Conservation (phyloP, 1,284 basidiomycete genomes). For the Dichomitus squalens region DNA sequence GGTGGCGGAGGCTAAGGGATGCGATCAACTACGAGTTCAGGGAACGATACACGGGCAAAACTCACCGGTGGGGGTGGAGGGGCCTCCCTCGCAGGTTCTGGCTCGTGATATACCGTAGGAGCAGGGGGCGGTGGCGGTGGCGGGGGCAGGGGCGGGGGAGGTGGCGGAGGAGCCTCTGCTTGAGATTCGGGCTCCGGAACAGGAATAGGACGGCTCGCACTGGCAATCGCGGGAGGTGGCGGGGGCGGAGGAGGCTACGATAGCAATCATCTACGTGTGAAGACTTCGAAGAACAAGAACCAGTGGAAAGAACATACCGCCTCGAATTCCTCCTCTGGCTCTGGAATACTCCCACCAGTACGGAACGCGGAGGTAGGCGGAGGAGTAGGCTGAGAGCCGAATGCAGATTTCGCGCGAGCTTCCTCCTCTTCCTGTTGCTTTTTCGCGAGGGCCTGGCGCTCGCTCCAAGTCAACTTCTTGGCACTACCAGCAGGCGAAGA, state of each 20-base stretch:
- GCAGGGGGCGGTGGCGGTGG: slow-evolving; percentile 38
- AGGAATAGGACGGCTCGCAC: slow-evolving; percentile 32
- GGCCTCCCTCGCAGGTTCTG: slow-evolving; percentile 28
- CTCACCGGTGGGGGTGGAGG: slow-evolving; percentile 29
- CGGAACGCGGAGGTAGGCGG: slow-evolving; percentile 25
- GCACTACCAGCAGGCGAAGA: slow-evolving; percentile 25
- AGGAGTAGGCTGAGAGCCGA: slow-evolving; percentile 31
- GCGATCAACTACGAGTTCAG: background rate
- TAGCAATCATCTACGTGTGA: background rate
- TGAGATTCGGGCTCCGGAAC: slow-evolving; percentile 34
- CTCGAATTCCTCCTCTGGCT: slow-evolving; percentile 37
- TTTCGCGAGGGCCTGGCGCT: slow-evolving; percentile 87
- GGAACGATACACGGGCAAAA: background rate
- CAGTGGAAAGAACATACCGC: slow-evolving; percentile 29
- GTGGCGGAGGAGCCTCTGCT: slow-evolving; percentile 32
- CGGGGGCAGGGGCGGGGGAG: slow-evolving; percentile 35
- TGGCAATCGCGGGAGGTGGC: slow-evolving; percentile 32
- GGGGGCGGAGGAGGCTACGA: slow-evolving; percentile 36
- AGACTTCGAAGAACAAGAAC: background rate
- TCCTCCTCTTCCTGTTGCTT: slow-evolving; percentile 85
- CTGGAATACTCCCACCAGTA: slow-evolving; percentile 23
- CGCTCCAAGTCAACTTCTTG: slow-evolving; percentile 90
- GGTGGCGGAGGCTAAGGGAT: slow-evolving; percentile 28
- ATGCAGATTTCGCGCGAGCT: slow-evolving; percentile 62
- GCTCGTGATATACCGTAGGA: slow-evolving; percentile 20